phyloP scores from a whole-genome alignment of 768 basidiomycete genomes.

The Chalciporus pseudorubinellus region DNA sequence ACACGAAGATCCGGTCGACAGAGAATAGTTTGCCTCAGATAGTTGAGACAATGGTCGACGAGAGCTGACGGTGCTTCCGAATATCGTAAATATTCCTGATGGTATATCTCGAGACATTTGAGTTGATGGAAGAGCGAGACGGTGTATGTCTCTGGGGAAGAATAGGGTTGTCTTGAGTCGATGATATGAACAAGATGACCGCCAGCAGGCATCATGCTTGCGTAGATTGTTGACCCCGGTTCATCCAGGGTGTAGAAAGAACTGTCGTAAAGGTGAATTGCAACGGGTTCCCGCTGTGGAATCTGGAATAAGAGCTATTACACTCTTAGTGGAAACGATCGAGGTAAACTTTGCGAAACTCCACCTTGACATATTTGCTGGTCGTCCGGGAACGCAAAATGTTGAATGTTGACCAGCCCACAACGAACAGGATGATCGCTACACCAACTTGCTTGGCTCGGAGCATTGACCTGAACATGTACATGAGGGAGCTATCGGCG shows the following conservation, averaged over 20 bases:
- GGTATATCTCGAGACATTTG: constrained; percentile 38
- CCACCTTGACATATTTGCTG: too few relatives aligned
- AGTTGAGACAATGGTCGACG: constrained; percentile 35
- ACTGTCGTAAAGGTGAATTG: constrained; percentile 24
- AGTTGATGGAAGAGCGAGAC: constrained; percentile 41
- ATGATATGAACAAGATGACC: constrained; percentile 32
- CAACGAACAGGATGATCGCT: too few relatives aligned
- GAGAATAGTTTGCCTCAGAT: constrained; percentile 33
- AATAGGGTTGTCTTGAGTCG: not conserved
- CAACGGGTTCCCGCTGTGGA: constrained; percentile 13
- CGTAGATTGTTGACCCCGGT: constrained; percentile 25
- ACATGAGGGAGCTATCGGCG: too few relatives aligned
- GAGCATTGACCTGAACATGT: too few relatives aligned
- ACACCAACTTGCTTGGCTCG: too few relatives aligned
- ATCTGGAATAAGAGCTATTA: constrained; percentile 5
- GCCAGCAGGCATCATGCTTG: constrained; percentile 29
- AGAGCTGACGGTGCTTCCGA: constrained; percentile 2
- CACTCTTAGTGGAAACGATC: too few relatives aligned
- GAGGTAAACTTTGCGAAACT: too few relatives aligned
- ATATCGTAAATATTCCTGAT: constrained; percentile 12
- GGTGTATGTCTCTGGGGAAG: constrained; percentile 26
- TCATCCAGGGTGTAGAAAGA: constrained; percentile 18
- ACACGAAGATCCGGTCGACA: constrained; percentile 29
- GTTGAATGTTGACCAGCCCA: too few relatives aligned
- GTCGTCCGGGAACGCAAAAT: too few relatives aligned